These are phyloP conservation scores for Biancaea sappan DNA, from an alignment of 306 rosid species.

Conservation along the genomic window DNA sequence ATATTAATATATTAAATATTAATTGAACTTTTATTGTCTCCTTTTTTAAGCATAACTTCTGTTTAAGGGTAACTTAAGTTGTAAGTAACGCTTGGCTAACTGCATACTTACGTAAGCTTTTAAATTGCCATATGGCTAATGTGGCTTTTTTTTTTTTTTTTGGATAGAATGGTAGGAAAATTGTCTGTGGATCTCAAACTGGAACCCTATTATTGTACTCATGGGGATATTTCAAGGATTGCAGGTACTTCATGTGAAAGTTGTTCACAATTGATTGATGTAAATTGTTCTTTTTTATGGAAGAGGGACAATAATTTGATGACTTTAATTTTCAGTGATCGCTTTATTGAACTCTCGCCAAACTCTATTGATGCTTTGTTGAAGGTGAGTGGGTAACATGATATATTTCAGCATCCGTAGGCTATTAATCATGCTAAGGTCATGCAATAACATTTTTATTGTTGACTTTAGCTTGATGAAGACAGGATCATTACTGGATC, in stretches of 20 bases:
- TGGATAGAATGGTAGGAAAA: constrained; percentile 88
- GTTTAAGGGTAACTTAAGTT: neutral
- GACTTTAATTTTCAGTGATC: constrained; percentile 63
- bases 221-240: constrained; percentile 91
- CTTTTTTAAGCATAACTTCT: neutral
- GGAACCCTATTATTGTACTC: constrained; percentile 78
- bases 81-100: neutral
- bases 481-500: constrained; percentile 88
- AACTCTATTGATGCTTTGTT: constrained; percentile 78
- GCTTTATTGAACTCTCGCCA: constrained; percentile 74
- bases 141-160: constrained; percentile 3
- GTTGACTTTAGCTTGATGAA: constrained; percentile 78
- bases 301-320: constrained; percentile 6
- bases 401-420: constrained; percentile 13
- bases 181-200: constrained; percentile 83
- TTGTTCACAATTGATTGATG: constrained; percentile 17
- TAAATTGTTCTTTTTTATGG: constrained; percentile 5
- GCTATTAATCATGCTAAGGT: neutral
- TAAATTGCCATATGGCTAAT: neutral
- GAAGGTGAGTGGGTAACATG: constrained; percentile 59
- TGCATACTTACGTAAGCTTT: neutral
- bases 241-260: constrained; percentile 59
- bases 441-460: constrained; percentile 4
- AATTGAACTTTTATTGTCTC: neutral
- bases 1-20: neutral